Conservation (phyloP, 2,329 filamentous ascomycete genomes). For the Exophiala sideris region DNA sequence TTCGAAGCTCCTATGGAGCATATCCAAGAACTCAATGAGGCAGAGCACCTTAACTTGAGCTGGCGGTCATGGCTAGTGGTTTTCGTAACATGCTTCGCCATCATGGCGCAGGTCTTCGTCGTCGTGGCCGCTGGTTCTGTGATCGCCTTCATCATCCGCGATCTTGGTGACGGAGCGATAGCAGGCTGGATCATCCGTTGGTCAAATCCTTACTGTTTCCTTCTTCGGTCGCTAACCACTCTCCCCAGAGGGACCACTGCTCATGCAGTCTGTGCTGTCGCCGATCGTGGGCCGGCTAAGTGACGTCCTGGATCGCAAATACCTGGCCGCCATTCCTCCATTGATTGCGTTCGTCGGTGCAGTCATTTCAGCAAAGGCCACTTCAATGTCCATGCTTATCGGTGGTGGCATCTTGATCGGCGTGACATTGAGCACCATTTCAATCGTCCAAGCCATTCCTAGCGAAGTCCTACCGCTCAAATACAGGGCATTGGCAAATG, state of each 20-base stretch:
- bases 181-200: conserved; percentile 56
- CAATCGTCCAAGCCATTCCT: conserved; percentile 55
- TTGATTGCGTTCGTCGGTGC: conserved; percentile 54
- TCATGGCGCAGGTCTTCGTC: conserved; percentile 55
- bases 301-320: conserved; percentile 56
- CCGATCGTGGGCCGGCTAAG: conserved; percentile 56
- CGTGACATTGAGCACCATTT: conserved; percentile 52
- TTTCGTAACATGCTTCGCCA: conserved; percentile 52
- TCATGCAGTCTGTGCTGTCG: conserved; percentile 57
- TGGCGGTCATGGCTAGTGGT: conserved; percentile 56
- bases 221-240: background rate
- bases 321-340: conserved; percentile 51
- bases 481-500: conserved; percentile 55
- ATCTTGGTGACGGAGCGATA: conserved; percentile 50
- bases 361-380: conserved; percentile 54
- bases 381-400: conserved; percentile 55
- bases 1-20: conserved; percentile 22
- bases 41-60: conserved; percentile 47
- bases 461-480: conserved; percentile 57
- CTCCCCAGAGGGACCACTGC: conserved; percentile 48
- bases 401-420: conserved; percentile 59
- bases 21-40: conserved; percentile 21
- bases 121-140: conserved; percentile 55
- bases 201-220: background rate
- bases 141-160: conserved; percentile 54